These are phyloP conservation scores for Cordyceps cicadae DNA, from an alignment of 2,329 filamentous ascomycete genomes.

Conservation along the genomic window DNA sequence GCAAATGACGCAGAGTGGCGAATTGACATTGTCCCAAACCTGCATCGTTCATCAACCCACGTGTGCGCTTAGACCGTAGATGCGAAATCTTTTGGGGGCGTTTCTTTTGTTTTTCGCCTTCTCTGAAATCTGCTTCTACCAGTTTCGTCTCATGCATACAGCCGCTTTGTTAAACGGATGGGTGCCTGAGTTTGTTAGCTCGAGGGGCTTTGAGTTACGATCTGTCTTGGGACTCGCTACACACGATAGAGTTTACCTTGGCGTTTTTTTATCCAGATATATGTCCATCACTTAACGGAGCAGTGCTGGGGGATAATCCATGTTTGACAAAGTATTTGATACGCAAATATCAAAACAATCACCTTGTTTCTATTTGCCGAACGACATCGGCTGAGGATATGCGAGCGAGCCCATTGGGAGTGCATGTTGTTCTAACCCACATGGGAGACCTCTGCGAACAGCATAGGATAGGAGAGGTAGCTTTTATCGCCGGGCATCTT, in stretches of 20 bases:
- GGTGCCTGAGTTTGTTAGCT: neutral
- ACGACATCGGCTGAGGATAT: neutral
- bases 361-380: neutral
- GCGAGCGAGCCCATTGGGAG: neutral
- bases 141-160: neutral
- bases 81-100: neutral
- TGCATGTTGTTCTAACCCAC: neutral
- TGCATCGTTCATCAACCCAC: too few species aligned
- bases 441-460: slow-evolving; percentile 1
- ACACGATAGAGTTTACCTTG: neutral
- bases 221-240: neutral
- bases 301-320: neutral
- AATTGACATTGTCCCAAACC: too few species aligned
- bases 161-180: neutral
- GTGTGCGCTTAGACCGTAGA: neutral
- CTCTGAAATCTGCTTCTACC: neutral
- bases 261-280: neutral
- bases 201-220: neutral
- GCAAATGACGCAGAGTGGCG: neutral
- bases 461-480: neutral
- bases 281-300: neutral
- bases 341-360: neutral
- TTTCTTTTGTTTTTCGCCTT: neutral
- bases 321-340: neutral
- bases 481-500: neutral